Base-by-base conservation (phyloP, 768 basidiomycete genomes). In the Hypsizygus marmoreus region DNA sequence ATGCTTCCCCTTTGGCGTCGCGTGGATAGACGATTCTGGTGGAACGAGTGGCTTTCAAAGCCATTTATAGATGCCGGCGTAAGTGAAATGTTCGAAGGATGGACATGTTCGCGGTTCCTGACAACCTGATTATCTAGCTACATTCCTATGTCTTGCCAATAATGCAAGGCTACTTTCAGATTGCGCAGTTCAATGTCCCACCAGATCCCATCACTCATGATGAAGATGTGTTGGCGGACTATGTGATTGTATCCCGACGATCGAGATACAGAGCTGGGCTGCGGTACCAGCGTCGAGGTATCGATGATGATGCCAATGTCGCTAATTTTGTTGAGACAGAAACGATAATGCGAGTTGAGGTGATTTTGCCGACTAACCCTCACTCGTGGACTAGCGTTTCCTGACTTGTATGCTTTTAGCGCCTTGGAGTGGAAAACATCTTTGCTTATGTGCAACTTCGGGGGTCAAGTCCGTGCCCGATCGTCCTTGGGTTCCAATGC, bases 311-410 rank as follows among this genome's bases (percentile, higher is more conserved):
- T 47, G 91, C 93, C 4, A 79, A 91, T 60, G 95, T 94, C 3
- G 95, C 93, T 1, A 98, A 98, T 66, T 94, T 97, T 60, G 93
- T 97, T 2, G 92, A 97, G 66, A 93, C 92, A 0, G 95, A 97
- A 69, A 87, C 90, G 2, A 84, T 95, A 41, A 81, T 91, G 73
- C 75, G 84, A 32, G 80, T 95, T 9, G 80, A 88, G 74, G 93
- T 91, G 48, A 29, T 76, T 56, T 16, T 23, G n/a, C 9, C 10
- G 6, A n/a, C 6, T 40, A 4, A 1, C 13, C 3, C 6, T 44
- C 11, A 1, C 13, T 28, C n/a, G n/a, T n/a, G n/a, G n/a, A n/a
- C n/a, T n/a, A n/a, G 13, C 9, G 1, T 24, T 37, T 9, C 11
- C 19, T 25, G 20, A 41, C 23, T 4, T 11, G 22, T 30, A 43